Evolutionary conservation across 345 rosid species (phyloP), one percentile per base, ranked within the genome.

Genomic region (Carallia brachiata): DNA sequence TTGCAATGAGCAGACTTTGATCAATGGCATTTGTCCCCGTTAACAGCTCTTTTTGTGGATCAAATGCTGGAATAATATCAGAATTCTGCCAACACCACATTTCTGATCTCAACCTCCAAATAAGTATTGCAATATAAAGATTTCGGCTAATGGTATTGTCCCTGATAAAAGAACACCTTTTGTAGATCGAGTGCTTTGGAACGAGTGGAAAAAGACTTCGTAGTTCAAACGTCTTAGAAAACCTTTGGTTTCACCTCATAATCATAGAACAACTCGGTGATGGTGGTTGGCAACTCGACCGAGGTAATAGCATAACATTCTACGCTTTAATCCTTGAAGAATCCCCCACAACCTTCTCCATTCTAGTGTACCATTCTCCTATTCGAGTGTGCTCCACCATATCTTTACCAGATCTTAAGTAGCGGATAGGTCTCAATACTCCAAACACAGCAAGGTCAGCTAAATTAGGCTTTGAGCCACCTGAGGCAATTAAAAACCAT

Each of bases 401-500:
- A 78, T 94, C 98, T 66, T 79, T 83, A 28, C 98, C 97, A 1
- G 97, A 88, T 64, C 79, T 72, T 18, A 94, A 88, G 74, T 88
- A 75, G 18, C 96, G 89, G 63, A 91, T 90, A 2, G 98, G 98
- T 81, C 97, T 91, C 83, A 94, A 75, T 19, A 94, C 97, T 53
- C 97, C 98, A 53, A 86, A 94, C 7, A 87, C 98, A 23, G 97
- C 87, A 1, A 94, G 97, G 80, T 94, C 98, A 5, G 97, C 98
- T 78, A 91, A 70, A 84, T 94, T 94, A 31, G 97, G 98, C 77
- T 84, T 79, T 4, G 86, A 70, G 4, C 92, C 97, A 73, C 97
- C 97, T 94, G 89, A 1, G 8, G 5, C 28, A 64, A 16, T 23
- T 6, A 48, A 23, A 65, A 58, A 15, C 19, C 32, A 65, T 7